These are phyloP conservation scores for Alternaria triticimaculans DNA, from an alignment of 2,329 filamentous ascomycete genomes.

Conservation along the genomic window DNA sequence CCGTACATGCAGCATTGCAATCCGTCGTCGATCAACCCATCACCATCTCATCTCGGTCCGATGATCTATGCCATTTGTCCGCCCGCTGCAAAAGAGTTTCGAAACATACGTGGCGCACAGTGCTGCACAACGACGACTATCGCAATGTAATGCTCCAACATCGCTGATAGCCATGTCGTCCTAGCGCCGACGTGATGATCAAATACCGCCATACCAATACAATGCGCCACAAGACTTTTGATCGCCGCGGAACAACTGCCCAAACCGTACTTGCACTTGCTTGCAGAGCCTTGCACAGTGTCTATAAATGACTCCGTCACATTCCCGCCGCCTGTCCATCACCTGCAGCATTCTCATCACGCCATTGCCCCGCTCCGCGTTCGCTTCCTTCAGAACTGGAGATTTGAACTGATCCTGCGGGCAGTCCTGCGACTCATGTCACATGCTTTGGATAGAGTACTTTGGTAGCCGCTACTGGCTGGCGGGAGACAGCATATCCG, in stretches of 20 bases:
- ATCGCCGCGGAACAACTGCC: not conserved
- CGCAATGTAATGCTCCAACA: not conserved
- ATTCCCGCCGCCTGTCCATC: not conserved
- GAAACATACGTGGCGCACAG: not conserved
- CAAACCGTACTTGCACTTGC: not conserved
- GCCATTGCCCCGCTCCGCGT: constrained; percentile 2
- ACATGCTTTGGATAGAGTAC: not conserved
- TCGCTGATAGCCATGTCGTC: not conserved
- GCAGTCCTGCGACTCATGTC: not conserved
- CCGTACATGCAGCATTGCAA: not conserved
- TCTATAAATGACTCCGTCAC: not conserved
- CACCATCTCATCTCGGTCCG: not conserved
- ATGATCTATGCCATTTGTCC: not conserved
- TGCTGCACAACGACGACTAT: not conserved
- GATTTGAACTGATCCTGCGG: not conserved
- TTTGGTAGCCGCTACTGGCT: not conserved
- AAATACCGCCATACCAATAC: not conserved
- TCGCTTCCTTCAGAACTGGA: not conserved
- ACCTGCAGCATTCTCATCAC: not conserved
- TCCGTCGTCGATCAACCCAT: not conserved
- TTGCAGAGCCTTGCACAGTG: not conserved
- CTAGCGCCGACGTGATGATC: not conserved
- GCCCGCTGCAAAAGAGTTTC: not conserved
- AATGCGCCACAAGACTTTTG: not conserved
- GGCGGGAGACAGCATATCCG: not conserved